Percentiles rank a stretch among this genome's conserved stretches.
Evolutionary conservation across 306 rosid species (phyloP).

Genomic region (Mimosa pudica): DNA sequence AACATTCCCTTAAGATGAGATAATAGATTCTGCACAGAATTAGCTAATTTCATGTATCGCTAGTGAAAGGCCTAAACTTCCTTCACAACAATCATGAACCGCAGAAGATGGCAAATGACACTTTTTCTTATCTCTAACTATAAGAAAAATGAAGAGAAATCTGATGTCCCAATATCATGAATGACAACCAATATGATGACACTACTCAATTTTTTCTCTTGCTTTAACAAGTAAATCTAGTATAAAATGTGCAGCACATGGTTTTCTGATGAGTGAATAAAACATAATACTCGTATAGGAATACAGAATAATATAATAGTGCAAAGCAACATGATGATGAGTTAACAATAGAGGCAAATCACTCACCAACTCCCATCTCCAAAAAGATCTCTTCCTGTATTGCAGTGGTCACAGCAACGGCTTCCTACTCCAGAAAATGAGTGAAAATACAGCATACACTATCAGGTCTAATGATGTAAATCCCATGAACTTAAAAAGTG

Average conservation of each 20-base stretch:
- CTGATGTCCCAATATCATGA: not conserved
- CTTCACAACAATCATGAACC: constrained; percentile 15
- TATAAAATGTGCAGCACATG: not conserved
- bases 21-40: constrained; percentile 21
- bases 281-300: not conserved
- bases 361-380: constrained; percentile 86
- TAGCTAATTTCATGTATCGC: constrained; percentile 1
- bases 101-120: constrained; percentile 5
- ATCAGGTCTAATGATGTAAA: constrained; percentile 4
- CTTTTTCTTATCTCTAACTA: not conserved
- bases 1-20: constrained; percentile 14
- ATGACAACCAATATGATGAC: constrained; percentile 1
- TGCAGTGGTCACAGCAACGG: constrained; percentile 84
- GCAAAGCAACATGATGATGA: not conserved
- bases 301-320: not conserved
- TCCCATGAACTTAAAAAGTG: not conserved
- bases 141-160: not conserved
- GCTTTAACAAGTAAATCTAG: not conserved
- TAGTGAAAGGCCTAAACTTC: constrained; percentile 10
- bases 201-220: not conserved
- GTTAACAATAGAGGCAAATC: constrained; percentile 27
- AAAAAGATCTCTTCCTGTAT: constrained; percentile 81
- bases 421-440: constrained; percentile 57
- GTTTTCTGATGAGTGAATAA: not conserved
- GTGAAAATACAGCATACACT: constrained; percentile 7